A percentile compares a stretch with the other conserved stretches of the same genome.
These are phyloP conservation scores for Talaromyces trachyspermus DNA, from an alignment of 495 filamentous ascomycete genomes.

Conservation along the genomic window DNA sequence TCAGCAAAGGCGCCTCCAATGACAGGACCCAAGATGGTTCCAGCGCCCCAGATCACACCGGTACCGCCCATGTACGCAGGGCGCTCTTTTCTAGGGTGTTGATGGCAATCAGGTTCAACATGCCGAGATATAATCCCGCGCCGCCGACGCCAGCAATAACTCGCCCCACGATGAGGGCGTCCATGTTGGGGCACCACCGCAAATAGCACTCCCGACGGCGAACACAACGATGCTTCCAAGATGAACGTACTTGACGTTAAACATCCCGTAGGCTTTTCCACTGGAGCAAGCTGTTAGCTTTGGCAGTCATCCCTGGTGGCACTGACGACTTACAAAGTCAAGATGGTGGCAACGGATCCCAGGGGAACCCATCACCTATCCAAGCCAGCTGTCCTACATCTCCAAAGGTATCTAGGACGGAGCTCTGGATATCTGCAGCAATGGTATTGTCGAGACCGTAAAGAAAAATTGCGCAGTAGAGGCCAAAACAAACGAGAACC, in stretches of 20 bases:
- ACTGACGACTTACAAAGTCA: too few relatives aligned
- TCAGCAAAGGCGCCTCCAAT: conserved; percentile 32
- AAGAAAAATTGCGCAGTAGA: conserved; percentile 29
- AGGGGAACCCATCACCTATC: conserved; percentile 41
- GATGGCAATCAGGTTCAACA: conserved; percentile 35
- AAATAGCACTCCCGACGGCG: conserved; percentile 34
- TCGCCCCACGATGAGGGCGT: conserved; percentile 41
- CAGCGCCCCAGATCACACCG: conserved; percentile 37
- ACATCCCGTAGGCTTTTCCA: too few relatives aligned
- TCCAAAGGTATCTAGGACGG: conserved; percentile 39
- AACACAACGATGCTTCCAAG: conserved; percentile 36
- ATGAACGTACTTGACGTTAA: conserved; percentile 43
- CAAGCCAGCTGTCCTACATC: conserved; percentile 42
- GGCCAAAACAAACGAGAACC: background rate
- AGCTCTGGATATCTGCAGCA: conserved; percentile 46
- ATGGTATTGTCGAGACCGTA: conserved; percentile 53
- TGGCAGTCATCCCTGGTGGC: too few relatives aligned
- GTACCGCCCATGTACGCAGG: conserved; percentile 36
- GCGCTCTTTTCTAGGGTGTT: conserved; percentile 38
- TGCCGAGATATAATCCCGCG: conserved; percentile 43
- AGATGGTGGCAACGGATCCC: too few relatives aligned
- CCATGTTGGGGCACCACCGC: conserved; percentile 40
- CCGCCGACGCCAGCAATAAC: conserved; percentile 35
- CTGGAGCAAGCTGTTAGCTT: too few relatives aligned
- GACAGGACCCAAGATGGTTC: conserved; percentile 35